These are phyloP conservation scores for Tricholomella constricta DNA, from an alignment of 768 basidiomycete genomes.

Conservation along the genomic window DNA sequence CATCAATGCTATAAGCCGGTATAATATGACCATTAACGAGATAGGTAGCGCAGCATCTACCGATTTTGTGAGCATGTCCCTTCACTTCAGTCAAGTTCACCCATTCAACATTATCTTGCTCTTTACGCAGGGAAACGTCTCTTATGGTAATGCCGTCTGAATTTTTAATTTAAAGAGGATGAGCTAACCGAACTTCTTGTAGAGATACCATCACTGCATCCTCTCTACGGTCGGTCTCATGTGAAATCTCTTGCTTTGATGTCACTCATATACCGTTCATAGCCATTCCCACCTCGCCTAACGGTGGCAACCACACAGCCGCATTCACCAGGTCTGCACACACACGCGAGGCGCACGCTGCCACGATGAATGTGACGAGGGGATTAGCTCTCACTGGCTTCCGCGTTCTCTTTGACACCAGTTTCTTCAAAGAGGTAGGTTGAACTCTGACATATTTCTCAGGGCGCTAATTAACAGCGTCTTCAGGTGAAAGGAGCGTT, in stretches of 20 bases:
- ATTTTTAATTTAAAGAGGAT: background rate
- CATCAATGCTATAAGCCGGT: constrained; percentile 44
- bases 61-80: constrained; percentile 63
- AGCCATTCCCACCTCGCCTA: constrained; percentile 73
- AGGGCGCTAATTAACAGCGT: background rate
- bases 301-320: constrained; percentile 77
- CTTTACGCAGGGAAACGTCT: constrained; percentile 65
- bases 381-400: constrained; percentile 65
- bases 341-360: constrained; percentile 61
- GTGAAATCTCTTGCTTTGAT: constrained; percentile 14
- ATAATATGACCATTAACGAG: constrained; percentile 39
- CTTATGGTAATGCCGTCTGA: constrained; percentile 49
- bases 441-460: constrained; percentile 12
- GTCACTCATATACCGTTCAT: constrained; percentile 22
- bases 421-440: constrained; percentile 58
- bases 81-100: constrained; percentile 2
- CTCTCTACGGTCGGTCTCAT: constrained; percentile 51
- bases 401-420: constrained; percentile 55
- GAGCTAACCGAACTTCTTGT: constrained; percentile 17
- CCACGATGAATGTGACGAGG: constrained; percentile 57
- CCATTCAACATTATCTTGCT: constrained; percentile 3
- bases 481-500: constrained; percentile 27
- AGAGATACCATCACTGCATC: constrained; percentile 68
- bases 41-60: constrained; percentile 60
- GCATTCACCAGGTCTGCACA: constrained; percentile 63